These are phyloP conservation scores for Penicillium sp. DNA, from an alignment of 2,329 filamentous ascomycete genomes.

Conservation along the genomic window DNA sequence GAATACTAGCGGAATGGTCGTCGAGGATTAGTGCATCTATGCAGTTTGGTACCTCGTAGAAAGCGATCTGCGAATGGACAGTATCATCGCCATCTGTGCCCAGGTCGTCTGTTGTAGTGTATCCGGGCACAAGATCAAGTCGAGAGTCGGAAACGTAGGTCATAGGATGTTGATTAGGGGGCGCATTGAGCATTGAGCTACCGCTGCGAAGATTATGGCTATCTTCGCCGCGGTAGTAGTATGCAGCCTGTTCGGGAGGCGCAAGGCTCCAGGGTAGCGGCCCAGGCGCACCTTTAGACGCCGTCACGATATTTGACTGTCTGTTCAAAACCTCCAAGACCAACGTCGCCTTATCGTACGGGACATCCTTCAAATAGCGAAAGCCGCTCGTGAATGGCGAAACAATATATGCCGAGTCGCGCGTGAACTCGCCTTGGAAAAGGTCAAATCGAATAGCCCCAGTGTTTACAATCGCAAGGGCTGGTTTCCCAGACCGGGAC, in stretches of 20 bases:
- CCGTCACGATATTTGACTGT: constrained; percentile 55
- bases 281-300: constrained; percentile 23
- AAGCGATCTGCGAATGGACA: constrained; percentile 73
- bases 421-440: constrained; percentile 88
- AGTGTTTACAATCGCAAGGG: constrained; percentile 80
- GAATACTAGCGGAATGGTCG: constrained; percentile 49
- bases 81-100: constrained; percentile 90
- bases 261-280: constrained; percentile 39
- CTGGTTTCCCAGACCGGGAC: constrained; percentile 62
- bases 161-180: constrained; percentile 37
- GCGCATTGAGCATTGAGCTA: constrained; percentile 4
- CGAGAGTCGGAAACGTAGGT: neutral
- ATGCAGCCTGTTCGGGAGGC: constrained; percentile 52
- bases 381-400: constrained; percentile 87
- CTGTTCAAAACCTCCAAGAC: constrained; percentile 66
- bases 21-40: constrained; percentile 69
- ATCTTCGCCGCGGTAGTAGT: constrained; percentile 26
- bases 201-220: neutral
- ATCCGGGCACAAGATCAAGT: constrained; percentile 68
- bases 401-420: constrained; percentile 82
- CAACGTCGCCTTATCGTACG: constrained; percentile 73
- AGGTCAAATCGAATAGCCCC: constrained; percentile 95
- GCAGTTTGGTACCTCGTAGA: constrained; percentile 81
- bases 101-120: constrained; percentile 86
- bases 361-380: constrained; percentile 77